A percentile compares a stretch with the other conserved stretches of the same genome.
phyloP scores from a whole-genome alignment of 768 basidiomycete genomes.

The Mycena floridula region DNA sequence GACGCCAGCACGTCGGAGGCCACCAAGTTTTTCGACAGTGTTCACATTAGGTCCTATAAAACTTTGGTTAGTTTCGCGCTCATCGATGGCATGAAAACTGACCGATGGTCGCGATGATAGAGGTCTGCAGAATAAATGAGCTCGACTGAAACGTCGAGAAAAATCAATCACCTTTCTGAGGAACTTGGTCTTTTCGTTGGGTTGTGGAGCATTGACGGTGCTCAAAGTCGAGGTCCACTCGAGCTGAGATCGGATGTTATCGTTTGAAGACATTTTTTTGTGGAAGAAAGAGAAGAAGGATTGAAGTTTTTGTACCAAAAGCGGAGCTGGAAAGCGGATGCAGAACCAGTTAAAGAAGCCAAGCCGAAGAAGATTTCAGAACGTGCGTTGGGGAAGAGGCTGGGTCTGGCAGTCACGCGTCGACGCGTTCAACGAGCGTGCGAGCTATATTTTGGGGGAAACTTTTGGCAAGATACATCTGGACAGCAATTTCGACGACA shows the following conservation, averaged over 20 bases:
- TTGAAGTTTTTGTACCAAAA: too few relatives aligned
- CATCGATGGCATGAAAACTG: constrained; percentile 13
- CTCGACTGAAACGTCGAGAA: constrained; percentile 3
- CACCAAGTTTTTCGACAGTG: constrained; percentile 77
- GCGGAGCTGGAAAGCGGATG: too few relatives aligned
- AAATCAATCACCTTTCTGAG: constrained; percentile 72
- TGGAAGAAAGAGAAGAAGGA: constrained; percentile 17
- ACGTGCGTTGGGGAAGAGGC: too few relatives aligned
- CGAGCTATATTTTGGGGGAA: too few relatives aligned
- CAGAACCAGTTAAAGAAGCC: too few relatives aligned
- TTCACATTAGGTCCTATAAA: constrained; percentile 88
- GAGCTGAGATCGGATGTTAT: constrained; percentile 74
- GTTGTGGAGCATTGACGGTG: constrained; percentile 62
- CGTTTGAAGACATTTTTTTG: constrained; percentile 46
- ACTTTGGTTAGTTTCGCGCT: constrained; percentile 1
- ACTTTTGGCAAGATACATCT: too few relatives aligned
- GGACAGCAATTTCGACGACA: too few relatives aligned
- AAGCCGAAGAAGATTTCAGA: too few relatives aligned
- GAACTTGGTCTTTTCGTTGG: constrained; percentile 77
- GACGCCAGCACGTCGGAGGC: constrained; percentile 87
- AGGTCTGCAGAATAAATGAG: constrained; percentile 51
- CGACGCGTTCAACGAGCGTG: too few relatives aligned
- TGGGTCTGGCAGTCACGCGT: too few relatives aligned
- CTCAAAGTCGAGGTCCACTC: constrained; percentile 87
- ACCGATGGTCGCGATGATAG: constrained; percentile 99